These are phyloP conservation scores for Haplosporangium gracile DNA, from an alignment of 192 early-diverging fungal genomes.

Conservation along the genomic window DNA sequence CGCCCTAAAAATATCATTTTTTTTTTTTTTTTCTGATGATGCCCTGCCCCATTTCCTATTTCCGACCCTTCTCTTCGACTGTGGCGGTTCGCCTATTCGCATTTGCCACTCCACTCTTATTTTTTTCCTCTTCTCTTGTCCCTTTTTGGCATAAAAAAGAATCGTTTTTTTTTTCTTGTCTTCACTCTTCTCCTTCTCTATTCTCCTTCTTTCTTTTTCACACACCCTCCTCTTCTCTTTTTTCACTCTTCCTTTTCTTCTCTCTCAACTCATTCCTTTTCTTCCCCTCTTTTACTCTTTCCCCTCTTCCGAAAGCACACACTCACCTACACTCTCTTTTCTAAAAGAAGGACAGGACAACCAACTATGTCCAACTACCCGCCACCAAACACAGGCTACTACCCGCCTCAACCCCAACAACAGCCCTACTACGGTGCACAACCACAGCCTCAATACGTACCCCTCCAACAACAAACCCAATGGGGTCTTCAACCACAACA, in stretches of 20 bases:
- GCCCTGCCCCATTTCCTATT: not conserved
- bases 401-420: slow-evolving; percentile 31
- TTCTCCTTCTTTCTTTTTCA: not conserved
- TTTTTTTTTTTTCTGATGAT: too few relatives aligned
- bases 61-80: not conserved
- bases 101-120: slow-evolving; percentile 3
- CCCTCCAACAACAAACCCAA: slow-evolving; percentile 21
- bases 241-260: not conserved
- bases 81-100: not conserved
- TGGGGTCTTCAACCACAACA: slow-evolving; percentile 22
- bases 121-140: not conserved
- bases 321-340: not conserved
- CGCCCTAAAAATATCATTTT: too few relatives aligned
- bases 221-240: not conserved
- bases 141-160: not conserved
- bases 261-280: not conserved
- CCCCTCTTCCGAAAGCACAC: not conserved
- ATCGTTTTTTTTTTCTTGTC: not conserved
- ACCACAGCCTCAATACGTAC: slow-evolving; percentile 38
- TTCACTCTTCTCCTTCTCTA: not conserved
- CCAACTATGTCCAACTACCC: slow-evolving; percentile 20
- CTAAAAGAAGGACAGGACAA: not conserved
- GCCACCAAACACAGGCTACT: slow-evolving; percentile 14
- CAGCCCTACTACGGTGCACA: slow-evolving; percentile 34
- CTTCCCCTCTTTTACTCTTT: not conserved